Evolutionary conservation across 1,284 basidiomycete genomes (phyloP), one percentile per base, ranked within the genome.

Genomic region (Leccinum insolens): DNA sequence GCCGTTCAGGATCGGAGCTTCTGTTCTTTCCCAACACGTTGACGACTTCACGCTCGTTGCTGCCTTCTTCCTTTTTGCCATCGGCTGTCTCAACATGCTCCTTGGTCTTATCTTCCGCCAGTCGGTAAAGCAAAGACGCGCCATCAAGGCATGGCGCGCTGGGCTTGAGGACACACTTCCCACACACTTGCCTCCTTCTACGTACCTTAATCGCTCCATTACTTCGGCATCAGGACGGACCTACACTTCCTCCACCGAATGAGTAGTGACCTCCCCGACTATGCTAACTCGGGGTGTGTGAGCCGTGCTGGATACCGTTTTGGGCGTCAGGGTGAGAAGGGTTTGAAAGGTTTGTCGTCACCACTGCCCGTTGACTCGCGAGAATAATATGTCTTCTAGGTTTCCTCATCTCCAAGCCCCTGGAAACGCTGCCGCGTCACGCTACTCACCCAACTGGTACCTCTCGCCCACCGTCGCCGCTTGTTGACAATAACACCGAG

Each of bases 41-140:
- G 88, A 92, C 73, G 89, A 89, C 72, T 95, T 96, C 81, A 90
- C 94, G 25, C 92, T 95, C 75, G 93, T 95, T 72, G 85, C 93
- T 1, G 92, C 90, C 62, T 96, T 95, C 86, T 88, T 95, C 81
- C 86, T 96, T 70, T 96, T 96, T 81, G 85, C 92, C 69, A 75
- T 95, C 67, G 94, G 92, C 15, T 93, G 92, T 78, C 78, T 95
- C 66, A 94, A 96, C 84, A 89, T 95, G 71, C 79, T 95, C 67
- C 84, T 91, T 67, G 91, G 91, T 41, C 85, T 93, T 74, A 83
- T 90, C 80, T 92, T 89, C 85, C 88, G 91, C 69, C 84, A 85
- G 74, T 82, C 80, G 22, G 88, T 85, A 71, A 90, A 90, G 77
- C 44, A 44, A 62, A 87, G 85, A 68, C 89, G 92, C 61, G 88